A percentile compares a stretch with the other conserved stretches of the same genome.
Conservation (phyloP, 805 yeast genomes). For the Nakazawaea laoshanensis region DNA sequence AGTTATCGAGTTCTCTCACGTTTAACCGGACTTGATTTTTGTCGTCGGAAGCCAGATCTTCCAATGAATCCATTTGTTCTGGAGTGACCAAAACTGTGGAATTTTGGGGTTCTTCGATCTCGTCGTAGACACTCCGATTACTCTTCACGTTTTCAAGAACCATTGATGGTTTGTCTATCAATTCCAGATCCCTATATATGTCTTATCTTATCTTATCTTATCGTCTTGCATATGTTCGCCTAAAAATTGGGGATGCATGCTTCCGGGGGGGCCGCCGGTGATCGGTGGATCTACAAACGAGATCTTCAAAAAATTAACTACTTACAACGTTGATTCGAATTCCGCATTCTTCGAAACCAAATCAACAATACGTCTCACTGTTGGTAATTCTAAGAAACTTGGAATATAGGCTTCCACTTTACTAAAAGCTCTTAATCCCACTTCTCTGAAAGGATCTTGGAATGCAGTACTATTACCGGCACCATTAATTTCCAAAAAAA, state of each 20-base stretch:
- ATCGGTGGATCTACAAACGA: no score
- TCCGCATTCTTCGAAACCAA: slow-evolving; percentile 73
- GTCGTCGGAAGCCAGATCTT: not conserved
- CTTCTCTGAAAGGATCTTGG: slow-evolving; percentile 75
- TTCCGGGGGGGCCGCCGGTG: no score
- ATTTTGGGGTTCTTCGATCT: not conserved
- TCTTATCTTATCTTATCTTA: not conserved
- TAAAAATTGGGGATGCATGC: no score
- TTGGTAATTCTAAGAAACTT: slow-evolving; percentile 86
- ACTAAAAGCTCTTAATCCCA: slow-evolving; percentile 69
- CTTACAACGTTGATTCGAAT: slow-evolving; percentile 8
- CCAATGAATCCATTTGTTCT: not conserved
- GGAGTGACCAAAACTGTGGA: no score
- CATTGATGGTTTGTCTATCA: not conserved
- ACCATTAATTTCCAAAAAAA: slow-evolving; percentile 62
- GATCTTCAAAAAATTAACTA: not conserved
- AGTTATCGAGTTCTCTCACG: slow-evolving; percentile 4
- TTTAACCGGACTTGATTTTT: not conserved
- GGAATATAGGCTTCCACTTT: slow-evolving; percentile 89
- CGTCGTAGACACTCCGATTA: slow-evolving; percentile 1
- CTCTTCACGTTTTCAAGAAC: slow-evolving; percentile 8
- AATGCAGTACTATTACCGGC: slow-evolving; percentile 56
- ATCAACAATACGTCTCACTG: slow-evolving; percentile 81
- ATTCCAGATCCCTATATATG: not conserved
- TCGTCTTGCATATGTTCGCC: no score